Base-by-base conservation (phyloP, 2,329 filamentous ascomycete species). In the Fusarium sp. region DNA sequence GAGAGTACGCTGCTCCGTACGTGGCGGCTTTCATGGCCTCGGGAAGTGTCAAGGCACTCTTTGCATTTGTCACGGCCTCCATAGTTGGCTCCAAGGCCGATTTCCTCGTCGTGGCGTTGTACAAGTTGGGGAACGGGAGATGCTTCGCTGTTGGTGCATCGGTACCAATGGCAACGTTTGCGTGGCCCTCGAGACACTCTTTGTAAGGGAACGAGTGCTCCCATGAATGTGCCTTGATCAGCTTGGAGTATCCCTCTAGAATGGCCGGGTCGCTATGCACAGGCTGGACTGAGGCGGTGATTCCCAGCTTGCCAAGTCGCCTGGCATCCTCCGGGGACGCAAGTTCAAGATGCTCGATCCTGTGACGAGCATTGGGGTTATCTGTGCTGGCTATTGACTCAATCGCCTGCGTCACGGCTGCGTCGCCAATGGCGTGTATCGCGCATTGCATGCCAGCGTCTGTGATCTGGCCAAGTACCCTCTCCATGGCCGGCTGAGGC, bases 301-400 rank as follows among this genome's bases (percentile, higher is more conserved):
- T 87, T 44, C 86, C 84, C 4, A 87, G 74, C 21, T 75, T 68
- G 6, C 85, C 86, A 1, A 89, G 78, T 1, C 86, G 76, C 3
- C 68, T 75, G 1, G 84, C 86, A 63, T 89, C 87, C 52, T 78
- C 76, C 0, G 78, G 76, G 0, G 79, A 79, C 0, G 85, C 78
- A 27, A 89, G 77, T 70, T 89, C 87, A 4, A 89, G 75, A 67
- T 89, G 87, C 72, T 89, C 87, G 62, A 89, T 85, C 14, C 87
- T 80, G 46, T 87, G 87, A 3, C 87, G 79, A 8, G 80, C 78
- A 1, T 76, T 77, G 0, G 79, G 77, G 57, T 73, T 75, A 0
- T 74, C 77, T 45, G 73, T 76, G 55, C 66, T 72, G 17, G 74
- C 82, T 14, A 89, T 77, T 0, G 79, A 79, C 61, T 88, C 81